phyloP scores from a whole-genome alignment of 2,329 filamentous ascomycete genomes.

The Exophiala mesophila region DNA sequence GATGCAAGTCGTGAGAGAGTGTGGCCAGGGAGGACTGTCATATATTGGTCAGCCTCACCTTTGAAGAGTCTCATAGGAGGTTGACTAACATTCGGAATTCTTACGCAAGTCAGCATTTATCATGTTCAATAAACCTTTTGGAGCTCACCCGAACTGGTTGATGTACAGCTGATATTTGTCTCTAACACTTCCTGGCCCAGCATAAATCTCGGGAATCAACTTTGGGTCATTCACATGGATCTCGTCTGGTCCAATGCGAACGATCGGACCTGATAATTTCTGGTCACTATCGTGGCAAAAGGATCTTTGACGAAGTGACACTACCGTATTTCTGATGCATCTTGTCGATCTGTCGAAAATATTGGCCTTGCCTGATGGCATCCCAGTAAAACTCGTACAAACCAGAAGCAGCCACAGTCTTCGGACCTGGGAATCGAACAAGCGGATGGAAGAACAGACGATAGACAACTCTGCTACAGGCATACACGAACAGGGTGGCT shows the following conservation, averaged over 20 bases:
- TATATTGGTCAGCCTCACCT: background rate
- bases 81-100: background rate
- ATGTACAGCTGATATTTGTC: background rate
- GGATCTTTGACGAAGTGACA: background rate
- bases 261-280: constrained; percentile 14
- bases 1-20: constrained; percentile 26
- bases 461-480: background rate
- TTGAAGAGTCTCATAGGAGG: background rate
- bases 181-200: background rate
- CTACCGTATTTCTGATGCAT: constrained; percentile 30
- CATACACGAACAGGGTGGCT: no score
- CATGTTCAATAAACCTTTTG: no score
- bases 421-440: constrained; percentile 10
- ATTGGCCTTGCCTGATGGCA: constrained; percentile 24
- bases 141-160: background rate
- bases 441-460: constrained; percentile 12
- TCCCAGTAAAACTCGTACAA: constrained; percentile 34
- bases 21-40: constrained; percentile 29
- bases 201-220: background rate
- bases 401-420: constrained; percentile 6
- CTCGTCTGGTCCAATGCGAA: constrained; percentile 13
- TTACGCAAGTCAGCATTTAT: no score
- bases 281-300: no score
- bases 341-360: constrained; percentile 27
- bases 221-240: constrained; percentile 8